Evolutionary conservation across 2,329 filamentous ascomycete species (phyloP), one percentile per base, ranked within the genome.

Genomic region (Sclerotinia borealis): DNA sequence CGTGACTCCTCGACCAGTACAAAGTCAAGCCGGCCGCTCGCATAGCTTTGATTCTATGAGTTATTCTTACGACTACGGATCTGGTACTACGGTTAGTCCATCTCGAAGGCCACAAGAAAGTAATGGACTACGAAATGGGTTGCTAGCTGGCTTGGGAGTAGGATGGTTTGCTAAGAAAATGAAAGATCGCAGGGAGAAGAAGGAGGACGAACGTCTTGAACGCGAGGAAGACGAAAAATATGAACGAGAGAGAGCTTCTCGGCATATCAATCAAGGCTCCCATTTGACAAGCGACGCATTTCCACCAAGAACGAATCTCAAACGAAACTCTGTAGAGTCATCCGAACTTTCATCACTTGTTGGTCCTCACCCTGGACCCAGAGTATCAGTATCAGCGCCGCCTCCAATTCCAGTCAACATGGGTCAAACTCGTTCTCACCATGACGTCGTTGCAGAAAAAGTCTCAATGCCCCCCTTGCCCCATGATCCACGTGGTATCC

Each of bases 281-380:
- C 81, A 81, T 69, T 91, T 85, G 66, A 91, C 89, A 2, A 89
- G 85, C 34, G 90, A 92, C 72, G 87, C 87, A 31, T 79, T 82
- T 65, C 77, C 79, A 3, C 80, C 80, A 19, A 54, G 59, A 54
- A 45, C 37, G 41, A n/a, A 61, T 25, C 81, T 83, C 2, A 76
- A 81, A 54, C 77, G 75, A 43, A 58, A 37, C 25, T 70, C 69
- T 10, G 59, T 68, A 37, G 56, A 68, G 29, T 70, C 72, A 9
- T 75, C 73, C 9, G 69, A 73, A 47, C 64, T 74, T 15, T 71
- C 69, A 10, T 73, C 72, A 25, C 67, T 73, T 15, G 68, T 72
- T 10, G 66, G 70, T 48, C 69, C 70, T 11, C 68, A 70, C 59
- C 49, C 77, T 11, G 75, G 75, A 36, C 75, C 77, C 58, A 72